Base-by-base conservation (phyloP, 2,329 filamentous ascomycete genomes). In the Sarocladium kiliense region DNA sequence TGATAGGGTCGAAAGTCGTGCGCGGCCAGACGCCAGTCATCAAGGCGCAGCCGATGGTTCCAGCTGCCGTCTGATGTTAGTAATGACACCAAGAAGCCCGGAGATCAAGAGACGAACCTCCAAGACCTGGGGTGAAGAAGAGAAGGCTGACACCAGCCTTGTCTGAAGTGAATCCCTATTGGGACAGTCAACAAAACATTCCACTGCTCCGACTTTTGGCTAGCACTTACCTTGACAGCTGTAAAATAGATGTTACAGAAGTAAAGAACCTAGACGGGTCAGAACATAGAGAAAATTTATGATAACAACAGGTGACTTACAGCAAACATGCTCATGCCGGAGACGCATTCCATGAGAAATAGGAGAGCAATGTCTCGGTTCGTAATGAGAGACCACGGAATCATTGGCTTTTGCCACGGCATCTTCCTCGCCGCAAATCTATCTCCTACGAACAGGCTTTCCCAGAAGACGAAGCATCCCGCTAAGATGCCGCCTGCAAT, bases 171-270 rank as follows among this genome's bases (percentile, higher is more conserved):
- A 80, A 80, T 5, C 73, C 76, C 66, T 82, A 71, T 0, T 6
- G 2, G 9, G 4, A 25, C 7, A 25, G 23, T 56, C 11, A 56
- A 45, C 25, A 7, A 6, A 12, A 26, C 34, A 32, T 32, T 55
- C 53, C n/a, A 19, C n/a, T 5, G 7, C 14, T 19, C 37, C 37
- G n/a, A 19, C 6, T 6, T 7, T n/a, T 41, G 37, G 30, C 30
- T 18, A 7, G 69, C 61, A 41, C 7, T 41, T 19, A 41, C 37
- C 37, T 68, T 66, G 3, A 87, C 84, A 16, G 86, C 69, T 2
- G 81, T 80, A 65, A 88, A 88, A 66, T 87, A 89, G 18, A 88
- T 77, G 16, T 81, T 82, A 60, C 86, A 81, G 61, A 88, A 89
- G 66, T 88, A 89, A 59, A 88, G 80, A 1, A 85, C 79, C 69